A percentile compares a stretch with the other conserved stretches of the same genome.
phyloP scores from a whole-genome alignment of 2,329 filamentous ascomycete genomes.

The Calonectria hongkongensis region DNA sequence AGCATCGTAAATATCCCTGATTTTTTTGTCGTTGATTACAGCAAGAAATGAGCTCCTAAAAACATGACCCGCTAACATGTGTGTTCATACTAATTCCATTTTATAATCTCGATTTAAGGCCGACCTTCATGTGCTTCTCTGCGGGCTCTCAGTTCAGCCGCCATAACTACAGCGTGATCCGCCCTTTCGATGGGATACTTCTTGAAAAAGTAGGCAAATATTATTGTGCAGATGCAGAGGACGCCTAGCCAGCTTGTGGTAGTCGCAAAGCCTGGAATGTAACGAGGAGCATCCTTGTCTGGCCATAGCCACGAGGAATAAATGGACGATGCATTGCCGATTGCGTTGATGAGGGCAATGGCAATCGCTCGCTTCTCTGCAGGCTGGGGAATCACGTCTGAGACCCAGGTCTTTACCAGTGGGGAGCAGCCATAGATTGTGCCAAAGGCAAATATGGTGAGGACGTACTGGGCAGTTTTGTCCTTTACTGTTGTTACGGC shows the following conservation, averaged over 20 bases:
- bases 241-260: constrained; percentile 18
- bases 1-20: too few species aligned
- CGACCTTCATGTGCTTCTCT: not conserved
- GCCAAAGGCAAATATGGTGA: constrained; percentile 16
- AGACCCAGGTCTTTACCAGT: constrained; percentile 12
- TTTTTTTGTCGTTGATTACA: too few species aligned
- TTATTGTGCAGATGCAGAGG: not conserved
- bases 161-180: not conserved
- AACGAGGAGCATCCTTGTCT: constrained; percentile 32
- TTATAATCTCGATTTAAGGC: not conserved
- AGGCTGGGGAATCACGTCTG: constrained; percentile 7
- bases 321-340: constrained; percentile 32
- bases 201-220: constrained; percentile 16
- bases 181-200: constrained; percentile 6
- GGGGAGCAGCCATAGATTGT: constrained; percentile 14
- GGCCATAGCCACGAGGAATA: constrained; percentile 35
- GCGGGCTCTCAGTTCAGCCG: not conserved
- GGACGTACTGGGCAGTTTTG: constrained; percentile 2
- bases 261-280: constrained; percentile 32
- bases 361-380: constrained; percentile 5
- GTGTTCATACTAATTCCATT: too few species aligned
- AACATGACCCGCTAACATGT: too few species aligned
- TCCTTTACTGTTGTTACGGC: not conserved
- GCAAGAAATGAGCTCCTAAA: too few species aligned
- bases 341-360: constrained; percentile 2